Percentiles rank a stretch among this genome's conserved stretches.
Evolutionary conservation across 2,329 filamentous ascomycete genomes (phyloP).

Genomic region (Colletotrichum lupini): DNA sequence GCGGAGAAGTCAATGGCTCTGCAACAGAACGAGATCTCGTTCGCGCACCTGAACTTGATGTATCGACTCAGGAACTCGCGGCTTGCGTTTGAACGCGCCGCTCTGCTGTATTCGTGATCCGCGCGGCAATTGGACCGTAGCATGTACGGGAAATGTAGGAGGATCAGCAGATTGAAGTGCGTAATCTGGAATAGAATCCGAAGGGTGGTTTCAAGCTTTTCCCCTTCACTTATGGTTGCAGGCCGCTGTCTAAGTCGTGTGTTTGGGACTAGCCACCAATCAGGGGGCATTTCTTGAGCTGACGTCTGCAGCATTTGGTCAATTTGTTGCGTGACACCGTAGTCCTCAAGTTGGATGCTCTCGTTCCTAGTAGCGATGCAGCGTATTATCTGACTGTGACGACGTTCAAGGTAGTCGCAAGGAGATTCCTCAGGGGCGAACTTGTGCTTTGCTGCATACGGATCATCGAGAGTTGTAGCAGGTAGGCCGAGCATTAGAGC

Average conservation of each 20-base stretch:
- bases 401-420: too few species aligned
- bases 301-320: constrained; percentile 42
- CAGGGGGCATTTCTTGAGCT: constrained; percentile 39
- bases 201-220: constrained; percentile 38
- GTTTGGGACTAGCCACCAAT: constrained; percentile 42
- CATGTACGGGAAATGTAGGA: constrained; percentile 48
- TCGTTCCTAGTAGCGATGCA: constrained; percentile 48
- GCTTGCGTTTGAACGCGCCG: constrained; percentile 48
- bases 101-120: constrained; percentile 43
- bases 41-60: constrained; percentile 44
- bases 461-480: constrained; percentile 37
- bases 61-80: constrained; percentile 51
- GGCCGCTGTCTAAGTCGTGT: background rate
- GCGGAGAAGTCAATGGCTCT: constrained; percentile 49
- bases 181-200: constrained; percentile 43
- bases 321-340: constrained; percentile 39
- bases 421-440: background rate
- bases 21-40: constrained; percentile 42
- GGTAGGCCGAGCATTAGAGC: constrained; percentile 53
- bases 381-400: constrained; percentile 2
- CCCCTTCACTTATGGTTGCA: background rate
- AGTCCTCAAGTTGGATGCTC: constrained; percentile 32
- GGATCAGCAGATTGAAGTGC: constrained; percentile 46
- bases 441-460: constrained; percentile 34
- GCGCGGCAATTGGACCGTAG: constrained; percentile 32